Percentiles rank a stretch among this genome's conserved stretches.
These are phyloP conservation scores for Gossypium schwendimanii DNA, from an alignment of 441 rosid species.

Conservation along the genomic window DNA sequence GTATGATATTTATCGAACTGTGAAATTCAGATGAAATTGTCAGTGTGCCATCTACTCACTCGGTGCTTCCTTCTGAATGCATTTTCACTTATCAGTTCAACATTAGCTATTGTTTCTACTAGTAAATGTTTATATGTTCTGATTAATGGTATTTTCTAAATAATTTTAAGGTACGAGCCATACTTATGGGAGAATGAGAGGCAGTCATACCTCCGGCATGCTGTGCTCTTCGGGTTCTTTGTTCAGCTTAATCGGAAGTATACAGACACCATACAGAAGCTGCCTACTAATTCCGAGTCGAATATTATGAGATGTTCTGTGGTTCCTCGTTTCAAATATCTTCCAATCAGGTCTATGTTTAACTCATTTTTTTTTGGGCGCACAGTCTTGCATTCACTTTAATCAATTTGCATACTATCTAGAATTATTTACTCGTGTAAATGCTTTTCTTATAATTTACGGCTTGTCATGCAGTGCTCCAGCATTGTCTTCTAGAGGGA, in stretches of 20 bases:
- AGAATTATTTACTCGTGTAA: neutral
- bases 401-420: neutral
- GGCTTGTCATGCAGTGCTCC: conserved; percentile 52
- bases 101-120: neutral
- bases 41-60: neutral
- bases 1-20: neutral
- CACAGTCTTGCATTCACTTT: neutral
- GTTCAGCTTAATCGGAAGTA: conserved; percentile 92
- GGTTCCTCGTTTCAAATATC: conserved; percentile 94
- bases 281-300: conserved; percentile 83
- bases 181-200: conserved; percentile 91
- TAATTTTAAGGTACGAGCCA: conserved; percentile 67
- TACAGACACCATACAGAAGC: conserved; percentile 74
- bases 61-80: neutral
- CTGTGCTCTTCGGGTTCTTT: conserved; percentile 96
- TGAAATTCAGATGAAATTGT: neutral
- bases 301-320: conserved; percentile 90
- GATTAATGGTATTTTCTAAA: conserved; percentile 8
- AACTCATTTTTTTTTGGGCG: neutral
- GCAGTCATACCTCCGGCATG: conserved; percentile 84
- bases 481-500: conserved; percentile 69
- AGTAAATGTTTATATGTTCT: conserved; percentile 1
- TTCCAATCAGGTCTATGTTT: conserved; percentile 71
- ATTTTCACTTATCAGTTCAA: neutral
- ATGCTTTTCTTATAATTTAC: conserved; percentile 15